Evolutionary conservation across 2,329 filamentous ascomycete species (phyloP).

Genomic region (Phaeoacremonium minimum): DNA sequence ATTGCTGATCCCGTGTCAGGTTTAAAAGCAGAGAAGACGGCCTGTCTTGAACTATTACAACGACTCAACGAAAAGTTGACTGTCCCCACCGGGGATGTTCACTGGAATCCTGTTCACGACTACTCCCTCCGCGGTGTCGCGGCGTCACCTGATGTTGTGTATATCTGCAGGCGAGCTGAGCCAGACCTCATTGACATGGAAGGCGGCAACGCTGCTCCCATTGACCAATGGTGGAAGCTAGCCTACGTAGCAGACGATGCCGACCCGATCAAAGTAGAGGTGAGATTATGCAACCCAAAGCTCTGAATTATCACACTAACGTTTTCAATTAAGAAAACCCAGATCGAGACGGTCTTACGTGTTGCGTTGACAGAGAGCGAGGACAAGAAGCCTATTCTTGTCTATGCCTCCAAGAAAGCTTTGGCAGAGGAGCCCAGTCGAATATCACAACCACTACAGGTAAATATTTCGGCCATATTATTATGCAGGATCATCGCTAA

Average conservation of each 20-base stretch:
- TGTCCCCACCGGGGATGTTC: slow-evolving; percentile 6
- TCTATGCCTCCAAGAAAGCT: slow-evolving; percentile 24
- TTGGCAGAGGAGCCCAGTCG: slow-evolving; percentile 13
- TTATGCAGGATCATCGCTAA: background rate
- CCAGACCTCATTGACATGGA: slow-evolving; percentile 12
- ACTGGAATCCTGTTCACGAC: slow-evolving; percentile 18
- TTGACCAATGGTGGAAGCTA: slow-evolving; percentile 23
- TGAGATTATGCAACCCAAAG: slow-evolving; percentile 2
- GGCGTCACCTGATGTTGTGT: slow-evolving; percentile 17
- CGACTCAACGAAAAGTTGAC: slow-evolving; percentile 6
- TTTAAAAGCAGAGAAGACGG: slow-evolving; percentile 5
- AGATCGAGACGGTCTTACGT: slow-evolving; percentile 11
- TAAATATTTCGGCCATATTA: background rate
- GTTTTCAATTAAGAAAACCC: slow-evolving; percentile 10
- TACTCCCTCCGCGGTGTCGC: slow-evolving; percentile 25
- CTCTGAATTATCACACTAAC: background rate
- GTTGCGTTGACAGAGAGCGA: slow-evolving; percentile 12
- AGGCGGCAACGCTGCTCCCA: slow-evolving; percentile 2
- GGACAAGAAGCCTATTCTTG: slow-evolving; percentile 17
- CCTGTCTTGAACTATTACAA: slow-evolving; percentile 6
- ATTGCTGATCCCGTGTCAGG: slow-evolving; percentile 5
- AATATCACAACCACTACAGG: slow-evolving; percentile 18
- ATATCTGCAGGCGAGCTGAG: slow-evolving; percentile 17
- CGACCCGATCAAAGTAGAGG: slow-evolving; percentile 12
- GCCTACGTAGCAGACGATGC: slow-evolving; percentile 13